These are phyloP conservation scores for Tuber aestivum DNA, from an alignment of 495 filamentous ascomycete genomes.

Conservation along the genomic window DNA sequence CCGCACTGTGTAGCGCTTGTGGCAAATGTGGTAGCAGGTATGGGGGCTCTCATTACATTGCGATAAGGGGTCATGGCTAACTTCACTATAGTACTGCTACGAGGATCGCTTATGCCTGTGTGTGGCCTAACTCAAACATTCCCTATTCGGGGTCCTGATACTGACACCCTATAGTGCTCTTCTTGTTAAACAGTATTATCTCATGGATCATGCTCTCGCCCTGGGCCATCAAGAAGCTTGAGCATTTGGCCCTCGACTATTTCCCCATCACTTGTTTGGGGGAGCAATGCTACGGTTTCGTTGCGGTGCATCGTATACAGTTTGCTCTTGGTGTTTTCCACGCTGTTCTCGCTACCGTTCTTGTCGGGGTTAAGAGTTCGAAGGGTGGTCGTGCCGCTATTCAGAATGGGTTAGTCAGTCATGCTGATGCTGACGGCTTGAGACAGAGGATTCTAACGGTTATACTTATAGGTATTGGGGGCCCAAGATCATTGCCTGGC, in stretches of 20 bases:
- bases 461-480: conserved; percentile 30
- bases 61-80: conserved; percentile 23
- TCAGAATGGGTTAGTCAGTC: conserved; percentile 62
- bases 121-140: conserved; percentile 9
- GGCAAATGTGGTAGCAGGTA: conserved; percentile 96
- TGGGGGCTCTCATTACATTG: conserved; percentile 14
- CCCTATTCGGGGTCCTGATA: conserved; percentile 1
- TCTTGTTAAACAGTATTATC: conserved; percentile 89
- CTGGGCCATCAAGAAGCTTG: conserved; percentile 93
- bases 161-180: conserved; percentile 55
- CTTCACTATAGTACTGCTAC: conserved; percentile 69
- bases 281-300: conserved; percentile 88
- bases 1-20: conserved; percentile 85
- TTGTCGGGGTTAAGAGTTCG: conserved; percentile 81
- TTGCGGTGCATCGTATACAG: conserved; percentile 94
- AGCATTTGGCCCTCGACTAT: conserved; percentile 86
- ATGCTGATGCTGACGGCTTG: conserved; percentile 55
- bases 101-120: conserved; percentile 84
- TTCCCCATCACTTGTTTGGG: conserved; percentile 87
- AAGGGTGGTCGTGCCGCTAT: conserved; percentile 79
- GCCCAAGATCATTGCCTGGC: conserved; percentile 76
- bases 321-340: conserved; percentile 95
- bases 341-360: conserved; percentile 69
- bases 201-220: conserved; percentile 99
- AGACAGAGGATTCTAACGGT: conserved; percentile 52